These are phyloP conservation scores for Fraxinus latifolia DNA, from an alignment of 305 asterid genomes.

Conservation along the genomic window DNA sequence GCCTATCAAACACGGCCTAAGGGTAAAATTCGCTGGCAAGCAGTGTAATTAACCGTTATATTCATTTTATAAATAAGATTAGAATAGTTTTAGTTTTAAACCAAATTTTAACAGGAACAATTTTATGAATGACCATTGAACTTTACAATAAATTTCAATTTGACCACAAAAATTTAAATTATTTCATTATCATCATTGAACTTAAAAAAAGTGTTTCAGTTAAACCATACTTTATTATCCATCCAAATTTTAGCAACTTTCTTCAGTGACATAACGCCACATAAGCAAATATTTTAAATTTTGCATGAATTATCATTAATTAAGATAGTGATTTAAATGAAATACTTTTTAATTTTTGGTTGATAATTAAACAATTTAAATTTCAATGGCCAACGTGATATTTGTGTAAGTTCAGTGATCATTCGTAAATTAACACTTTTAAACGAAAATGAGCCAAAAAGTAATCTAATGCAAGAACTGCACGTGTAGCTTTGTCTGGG, in stretches of 20 bases:
- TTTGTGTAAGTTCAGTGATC: background rate
- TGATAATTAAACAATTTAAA: no score
- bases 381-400: background rate
- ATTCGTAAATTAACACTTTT: background rate
- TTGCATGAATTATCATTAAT: background rate
- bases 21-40: background rate
- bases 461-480: background rate
- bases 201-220: background rate
- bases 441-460: background rate
- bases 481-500: background rate
- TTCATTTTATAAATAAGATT: no score
- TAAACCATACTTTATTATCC: background rate
- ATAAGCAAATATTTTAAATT: background rate
- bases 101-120: background rate
- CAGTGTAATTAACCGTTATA: background rate
- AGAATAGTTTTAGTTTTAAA: background rate
- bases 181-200: background rate
- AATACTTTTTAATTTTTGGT: no score
- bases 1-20: no score
- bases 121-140: background rate
- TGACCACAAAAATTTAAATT: background rate
- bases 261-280: background rate
- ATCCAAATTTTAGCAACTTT: background rate
- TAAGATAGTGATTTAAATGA: background rate
- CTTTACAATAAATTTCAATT: background rate